Percentiles rank a stretch among this genome's conserved stretches.
Conservation (phyloP, 148 eudicot genomes). For the Polygonum maritimum region DNA sequence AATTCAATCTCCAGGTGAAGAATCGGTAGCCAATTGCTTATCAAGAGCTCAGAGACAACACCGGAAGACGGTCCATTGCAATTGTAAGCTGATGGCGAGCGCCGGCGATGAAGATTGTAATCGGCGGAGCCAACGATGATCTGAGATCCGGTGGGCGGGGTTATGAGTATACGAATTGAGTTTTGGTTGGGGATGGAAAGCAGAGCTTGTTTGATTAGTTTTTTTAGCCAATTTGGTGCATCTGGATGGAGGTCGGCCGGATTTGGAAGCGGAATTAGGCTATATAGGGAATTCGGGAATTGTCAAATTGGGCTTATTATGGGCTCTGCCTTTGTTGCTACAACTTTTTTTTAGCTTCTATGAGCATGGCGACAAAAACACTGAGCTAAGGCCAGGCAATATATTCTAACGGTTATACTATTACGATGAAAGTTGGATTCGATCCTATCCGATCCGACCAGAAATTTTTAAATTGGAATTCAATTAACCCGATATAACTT, state of each 20-base stretch:
- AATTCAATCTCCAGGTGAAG: slow-evolving; percentile 6
- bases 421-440: no score
- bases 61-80: slow-evolving; percentile 30
- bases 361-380: no score
- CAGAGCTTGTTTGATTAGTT: background rate
- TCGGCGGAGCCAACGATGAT: slow-evolving; percentile 4
- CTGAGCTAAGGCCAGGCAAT: no score
- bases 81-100: slow-evolving; percentile 12
- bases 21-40: slow-evolving; percentile 11
- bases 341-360: no score
- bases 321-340: background rate
- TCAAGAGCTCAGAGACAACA: slow-evolving; percentile 12
- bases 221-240: background rate
- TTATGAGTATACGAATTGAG: background rate
- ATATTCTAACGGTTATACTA: no score
- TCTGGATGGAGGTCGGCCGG: background rate
- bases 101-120: background rate
- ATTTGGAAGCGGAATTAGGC: background rate
- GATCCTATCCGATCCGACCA: no score
- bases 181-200: background rate
- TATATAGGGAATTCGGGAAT: no score
- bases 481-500: no score
- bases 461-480: no score
- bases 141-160: slow-evolving; percentile 1
- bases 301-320: background rate